Evolutionary conservation across 2,329 filamentous ascomycete genomes (phyloP).

Genomic region (Stagonosporopsis rhizophila): DNA sequence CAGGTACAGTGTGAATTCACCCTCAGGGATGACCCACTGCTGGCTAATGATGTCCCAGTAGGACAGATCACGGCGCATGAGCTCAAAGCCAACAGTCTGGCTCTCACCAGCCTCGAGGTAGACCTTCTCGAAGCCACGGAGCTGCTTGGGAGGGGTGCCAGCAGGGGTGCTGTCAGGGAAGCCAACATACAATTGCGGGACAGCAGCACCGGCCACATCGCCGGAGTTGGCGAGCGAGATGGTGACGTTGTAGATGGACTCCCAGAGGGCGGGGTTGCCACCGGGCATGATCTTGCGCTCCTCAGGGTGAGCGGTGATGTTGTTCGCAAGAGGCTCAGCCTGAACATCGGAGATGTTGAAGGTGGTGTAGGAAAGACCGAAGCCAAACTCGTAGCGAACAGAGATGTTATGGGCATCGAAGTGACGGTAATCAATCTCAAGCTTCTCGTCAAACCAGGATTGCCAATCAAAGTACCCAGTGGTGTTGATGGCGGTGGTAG

Average conservation of each 20-base stretch:
- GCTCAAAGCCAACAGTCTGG: constrained; percentile 68
- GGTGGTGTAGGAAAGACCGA: constrained; percentile 76
- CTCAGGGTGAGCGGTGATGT: constrained; percentile 66
- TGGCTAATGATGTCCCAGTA: constrained; percentile 81
- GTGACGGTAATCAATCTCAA: constrained; percentile 81
- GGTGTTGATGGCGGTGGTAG: constrained; percentile 50
- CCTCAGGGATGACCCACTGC: constrained; percentile 74
- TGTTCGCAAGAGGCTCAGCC: constrained; percentile 59
- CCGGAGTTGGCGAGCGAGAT: constrained; percentile 76
- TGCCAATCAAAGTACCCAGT: constrained; percentile 54
- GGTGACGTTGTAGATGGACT: constrained; percentile 70
- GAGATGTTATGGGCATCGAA: constrained; percentile 71
- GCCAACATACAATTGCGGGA: constrained; percentile 66
- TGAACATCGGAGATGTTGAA: constrained; percentile 74
- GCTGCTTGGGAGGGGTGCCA: constrained; percentile 58
- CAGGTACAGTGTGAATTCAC: constrained; percentile 41
- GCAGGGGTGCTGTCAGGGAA: constrained; percentile 64
- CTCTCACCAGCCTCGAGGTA: constrained; percentile 63
- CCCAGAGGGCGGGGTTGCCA: constrained; percentile 64
- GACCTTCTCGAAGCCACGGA: constrained; percentile 61
- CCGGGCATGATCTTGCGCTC: constrained; percentile 52
- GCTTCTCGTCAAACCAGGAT: constrained; percentile 61
- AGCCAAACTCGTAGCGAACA: constrained; percentile 82
- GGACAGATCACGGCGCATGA: constrained; percentile 81
- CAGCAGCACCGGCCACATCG: constrained; percentile 56